Evolutionary conservation across 148 eudicot species (phyloP), one percentile per base, ranked within the genome.

Genomic region (Vaccinium myrtillus): DNA sequence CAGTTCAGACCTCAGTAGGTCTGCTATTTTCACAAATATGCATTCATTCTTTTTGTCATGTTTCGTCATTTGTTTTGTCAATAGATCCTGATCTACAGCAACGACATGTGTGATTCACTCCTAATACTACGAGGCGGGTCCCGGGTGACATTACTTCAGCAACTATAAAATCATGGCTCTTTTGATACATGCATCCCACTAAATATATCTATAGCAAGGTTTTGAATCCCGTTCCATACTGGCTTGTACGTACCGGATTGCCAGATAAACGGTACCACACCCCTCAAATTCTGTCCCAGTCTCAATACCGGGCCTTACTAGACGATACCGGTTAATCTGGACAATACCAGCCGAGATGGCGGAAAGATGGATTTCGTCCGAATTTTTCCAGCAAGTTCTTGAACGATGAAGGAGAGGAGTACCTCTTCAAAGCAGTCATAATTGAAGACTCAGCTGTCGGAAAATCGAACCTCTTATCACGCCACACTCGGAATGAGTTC

Each of bases 401-500:
- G 46, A 43, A 92, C 65, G 94, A 92, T 6, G 94, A 92, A 79
- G 84, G 91, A 83, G 94, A 92, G 78, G 93, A 92, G 39, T 36
- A 36, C 39, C 39, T 36, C 39, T 36, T 2, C 39, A 36, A 92
- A 77, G 91, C 91, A 54, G 94, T 92, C 18, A 88, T 92, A 23
- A 92, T 92, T 32, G 93, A 93, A 9, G 94, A 92, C 70, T 92
- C 93, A 6, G 94, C 93, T 0, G 93, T 92, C 18, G 93, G 93
- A 0, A 92, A 92, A 82, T 92, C 94, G 9, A 90, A 92, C 69
- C 84, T 92, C 1, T 32, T 92, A 1, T 89, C 94, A 0, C 79
- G 94, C 9, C 91, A 90, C 77, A 86, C 94, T 2, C 80, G 91
- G 3, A 91, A 92, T 55, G 94, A 92, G 87, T 92, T 92, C 69